Percentiles rank a stretch among this genome's conserved stretches.
Evolutionary conservation across 2,329 filamentous ascomycete species (phyloP).

Genomic region (Raffaelea deltoideospora): DNA sequence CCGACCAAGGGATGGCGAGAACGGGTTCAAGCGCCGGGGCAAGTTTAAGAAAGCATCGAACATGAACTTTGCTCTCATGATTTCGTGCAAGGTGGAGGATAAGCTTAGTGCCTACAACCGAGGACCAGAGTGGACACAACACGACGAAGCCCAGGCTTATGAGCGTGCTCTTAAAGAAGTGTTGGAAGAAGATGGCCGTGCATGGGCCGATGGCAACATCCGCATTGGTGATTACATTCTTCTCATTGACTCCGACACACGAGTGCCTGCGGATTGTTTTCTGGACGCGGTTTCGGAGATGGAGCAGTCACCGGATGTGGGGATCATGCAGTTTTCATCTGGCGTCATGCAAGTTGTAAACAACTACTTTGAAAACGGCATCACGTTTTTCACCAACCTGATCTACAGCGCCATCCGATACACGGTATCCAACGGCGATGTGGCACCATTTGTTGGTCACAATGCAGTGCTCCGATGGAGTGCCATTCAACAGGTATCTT

Average conservation of each 20-base stretch:
- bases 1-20: constrained; percentile 46
- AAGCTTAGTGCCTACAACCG: constrained; percentile 44
- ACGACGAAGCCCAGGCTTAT: constrained; percentile 53
- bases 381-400: constrained; percentile 58
- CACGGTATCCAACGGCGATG: constrained; percentile 62
- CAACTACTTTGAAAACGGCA: constrained; percentile 57
- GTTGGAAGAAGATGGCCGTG: constrained; percentile 51
- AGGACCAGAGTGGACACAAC: constrained; percentile 47
- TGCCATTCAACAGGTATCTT: constrained; percentile 59
- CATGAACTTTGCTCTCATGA: constrained; percentile 57
- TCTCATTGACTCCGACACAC: constrained; percentile 66
- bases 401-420: constrained; percentile 66
- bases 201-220: constrained; percentile 75
- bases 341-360: constrained; percentile 67
- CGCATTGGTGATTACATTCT: constrained; percentile 74
- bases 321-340: constrained; percentile 63
- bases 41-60: constrained; percentile 61
- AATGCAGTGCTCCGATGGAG: constrained; percentile 65
- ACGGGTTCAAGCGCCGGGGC: constrained; percentile 46
- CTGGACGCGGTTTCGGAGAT: constrained; percentile 69
- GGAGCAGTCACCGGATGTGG: constrained; percentile 65
- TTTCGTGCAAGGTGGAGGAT: constrained; percentile 56
- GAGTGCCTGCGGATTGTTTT: constrained; percentile 62
- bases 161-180: constrained; percentile 49
- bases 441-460: constrained; percentile 69